Conservation (phyloP, 208 protist genomes). For the Leishmania major region DNA sequence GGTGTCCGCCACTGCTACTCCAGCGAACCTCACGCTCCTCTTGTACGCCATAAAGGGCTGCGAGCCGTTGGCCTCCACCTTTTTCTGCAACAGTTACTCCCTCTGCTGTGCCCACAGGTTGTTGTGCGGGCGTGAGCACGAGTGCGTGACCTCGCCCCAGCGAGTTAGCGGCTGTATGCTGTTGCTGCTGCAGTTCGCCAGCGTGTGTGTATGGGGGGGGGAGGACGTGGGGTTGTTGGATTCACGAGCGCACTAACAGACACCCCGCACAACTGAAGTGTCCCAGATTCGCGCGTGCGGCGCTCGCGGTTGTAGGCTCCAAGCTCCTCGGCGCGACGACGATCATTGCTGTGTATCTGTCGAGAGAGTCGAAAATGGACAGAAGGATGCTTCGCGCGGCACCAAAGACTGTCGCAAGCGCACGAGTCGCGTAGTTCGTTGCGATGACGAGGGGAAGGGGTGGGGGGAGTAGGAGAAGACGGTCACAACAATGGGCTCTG, state of each 20-base stretch:
- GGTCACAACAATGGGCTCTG: too few relatives aligned
- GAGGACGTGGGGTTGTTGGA: not conserved
- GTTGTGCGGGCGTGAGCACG: not conserved
- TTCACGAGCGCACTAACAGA: not conserved
- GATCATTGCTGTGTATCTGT: not conserved
- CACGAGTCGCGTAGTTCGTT: not conserved
- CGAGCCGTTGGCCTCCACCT: not conserved
- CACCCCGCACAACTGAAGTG: not conserved
- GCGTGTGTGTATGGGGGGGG: not conserved
- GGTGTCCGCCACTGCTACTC: not conserved
- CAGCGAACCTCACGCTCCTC: too few relatives aligned
- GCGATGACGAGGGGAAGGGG: not conserved
- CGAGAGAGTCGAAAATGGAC: not conserved
- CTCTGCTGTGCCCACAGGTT: not conserved
- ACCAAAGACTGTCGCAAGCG: not conserved
- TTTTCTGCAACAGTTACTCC: not conserved
- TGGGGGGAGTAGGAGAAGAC: too few relatives aligned
- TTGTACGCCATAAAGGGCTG: not conserved
- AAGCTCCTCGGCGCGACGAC: not conserved
- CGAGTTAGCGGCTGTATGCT: not conserved
- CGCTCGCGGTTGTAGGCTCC: not conserved
- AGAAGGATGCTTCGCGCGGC: not conserved
- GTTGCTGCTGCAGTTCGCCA: not conserved
- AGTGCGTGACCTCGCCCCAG: not conserved
- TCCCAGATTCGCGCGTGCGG: not conserved